Evolutionary conservation across 768 basidiomycete genomes (phyloP), one percentile per base, ranked within the genome.

Genomic region (Phlebiopsis gigantea): DNA sequence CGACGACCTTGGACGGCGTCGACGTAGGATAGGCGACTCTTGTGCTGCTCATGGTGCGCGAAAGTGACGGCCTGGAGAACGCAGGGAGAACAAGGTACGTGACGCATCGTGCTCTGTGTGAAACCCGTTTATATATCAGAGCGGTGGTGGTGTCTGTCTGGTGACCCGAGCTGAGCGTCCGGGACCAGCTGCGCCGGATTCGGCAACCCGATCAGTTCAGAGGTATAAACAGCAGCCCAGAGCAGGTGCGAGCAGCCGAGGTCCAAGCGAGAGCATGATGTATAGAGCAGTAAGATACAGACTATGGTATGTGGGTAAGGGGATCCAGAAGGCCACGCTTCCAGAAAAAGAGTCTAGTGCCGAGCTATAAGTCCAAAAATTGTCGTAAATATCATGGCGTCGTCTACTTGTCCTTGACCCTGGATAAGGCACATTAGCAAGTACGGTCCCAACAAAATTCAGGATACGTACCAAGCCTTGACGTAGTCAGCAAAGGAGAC

Each of bases 401-500:
- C 44, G 66, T 84, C 83, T n/a, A 84, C 78, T 84, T 80, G 81
- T 30, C 31, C 50, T 65, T 51, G 60, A 41, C 55, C 50, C 55
- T 60, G 22, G 15, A 12, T 19, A 41, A 6, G 8, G 15, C 34
- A 41, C 4, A 10, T 25, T 8, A 41, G 42, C 46, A 24, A 34
- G 43, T 30, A 47, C 8, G 19, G 21, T 43, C 39, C 1, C 31
- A 34, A 10, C 5, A 4, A 17, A 8, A 24, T 15, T 15, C 12
- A 43, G 2, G 24, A 28, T 9, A 69, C 74, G 31, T 60, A 88
- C 88, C 91, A 93, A 56, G 75, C 79, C 71, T 94, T 96, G 61
- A 98, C 94, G 68, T 94, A 94, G 74, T 98, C 95, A 19, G 95
- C 94, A 61, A 98, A 88, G 21, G 92, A 94, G 63, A 98, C 96